Conservation (phyloP, 2,329 filamentous ascomycete genomes). For the Phyllosticta citrichinensis region DNA sequence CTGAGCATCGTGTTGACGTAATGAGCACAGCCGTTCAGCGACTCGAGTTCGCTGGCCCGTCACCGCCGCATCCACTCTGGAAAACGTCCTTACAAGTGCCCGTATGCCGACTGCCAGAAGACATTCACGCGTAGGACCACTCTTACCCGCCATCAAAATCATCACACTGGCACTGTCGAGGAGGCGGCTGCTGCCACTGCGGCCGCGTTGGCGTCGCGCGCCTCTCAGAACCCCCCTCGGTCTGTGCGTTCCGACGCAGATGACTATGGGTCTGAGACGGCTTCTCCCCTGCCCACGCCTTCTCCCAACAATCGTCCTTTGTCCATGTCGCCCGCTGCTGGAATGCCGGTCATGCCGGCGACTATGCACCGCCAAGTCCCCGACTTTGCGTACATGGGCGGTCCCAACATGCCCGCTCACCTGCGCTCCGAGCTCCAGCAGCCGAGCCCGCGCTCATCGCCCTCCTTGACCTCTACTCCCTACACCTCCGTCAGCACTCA, state of each 20-base stretch:
- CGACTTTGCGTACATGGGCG: constrained; percentile 69
- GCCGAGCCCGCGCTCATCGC: constrained; percentile 56
- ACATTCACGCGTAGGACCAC: constrained; percentile 95
- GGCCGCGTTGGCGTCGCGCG: constrained; percentile 61
- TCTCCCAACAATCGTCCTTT: constrained; percentile 71
- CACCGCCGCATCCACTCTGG: constrained; percentile 93
- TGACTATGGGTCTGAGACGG: constrained; percentile 55
- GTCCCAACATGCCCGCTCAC: constrained; percentile 71
- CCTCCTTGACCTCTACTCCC: constrained; percentile 54
- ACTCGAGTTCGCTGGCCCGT: constrained; percentile 85
- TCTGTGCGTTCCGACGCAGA: constrained; percentile 60
- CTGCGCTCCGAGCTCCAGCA: constrained; percentile 66
- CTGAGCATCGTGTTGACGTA: constrained; percentile 9
- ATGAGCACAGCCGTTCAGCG: constrained; percentile 70
- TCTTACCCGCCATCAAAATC: constrained; percentile 88
- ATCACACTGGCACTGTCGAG: constrained; percentile 90
- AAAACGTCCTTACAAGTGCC: constrained; percentile 93
- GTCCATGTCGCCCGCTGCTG: constrained; percentile 70
- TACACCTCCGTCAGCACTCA: constrained; percentile 45
- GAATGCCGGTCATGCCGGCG: constrained; percentile 58
- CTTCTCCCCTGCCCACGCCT: constrained; percentile 67
- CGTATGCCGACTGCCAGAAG: constrained; percentile 95
- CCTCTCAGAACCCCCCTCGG: constrained; percentile 33
- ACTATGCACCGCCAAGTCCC: constrained; percentile 54
- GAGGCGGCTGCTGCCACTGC: constrained; percentile 85